Evolutionary conservation across 2,329 filamentous ascomycete species (phyloP).

Genomic region (Exophiala aquamarina): DNA sequence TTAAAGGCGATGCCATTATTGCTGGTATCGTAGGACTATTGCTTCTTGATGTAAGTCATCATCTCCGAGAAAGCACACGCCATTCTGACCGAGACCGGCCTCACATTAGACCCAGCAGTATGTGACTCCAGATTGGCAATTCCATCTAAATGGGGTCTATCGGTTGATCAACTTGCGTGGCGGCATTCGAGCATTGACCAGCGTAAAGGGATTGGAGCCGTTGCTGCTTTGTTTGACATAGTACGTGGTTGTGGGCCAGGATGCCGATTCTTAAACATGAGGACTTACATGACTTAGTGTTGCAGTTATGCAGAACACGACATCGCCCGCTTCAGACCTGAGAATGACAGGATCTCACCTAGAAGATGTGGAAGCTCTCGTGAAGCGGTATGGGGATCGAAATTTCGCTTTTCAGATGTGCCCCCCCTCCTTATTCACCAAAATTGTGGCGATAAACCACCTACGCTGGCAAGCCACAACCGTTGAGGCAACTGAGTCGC

Average conservation of each 20-base stretch:
- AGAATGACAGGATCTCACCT: conserved; percentile 28
- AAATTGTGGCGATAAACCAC: conserved; percentile 39
- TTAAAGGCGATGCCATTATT: not conserved
- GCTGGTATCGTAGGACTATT: not conserved
- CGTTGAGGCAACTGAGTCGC: not conserved
- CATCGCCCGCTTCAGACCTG: conserved; percentile 36
- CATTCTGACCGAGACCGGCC: too few relatives aligned
- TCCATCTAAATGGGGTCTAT: not conserved
- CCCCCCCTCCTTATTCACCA: conserved; percentile 34
- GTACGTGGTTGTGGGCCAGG: not conserved
- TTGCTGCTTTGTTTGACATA: not conserved
- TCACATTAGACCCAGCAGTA: not conserved
- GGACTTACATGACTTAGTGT: conserved; percentile 25
- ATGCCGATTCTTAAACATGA: not conserved
- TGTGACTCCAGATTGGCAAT: not conserved
- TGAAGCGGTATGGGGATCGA: not conserved
- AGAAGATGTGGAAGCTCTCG: conserved; percentile 31
- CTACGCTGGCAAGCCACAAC: conserved; percentile 31
- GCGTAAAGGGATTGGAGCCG: not conserved
- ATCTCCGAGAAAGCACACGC: too few relatives aligned
- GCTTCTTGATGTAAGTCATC: conserved; percentile 1
- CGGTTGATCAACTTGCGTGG: not conserved
- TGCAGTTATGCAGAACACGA: conserved; percentile 38
- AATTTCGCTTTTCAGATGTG: conserved; percentile 18
- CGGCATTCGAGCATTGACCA: not conserved